phyloP scores from a whole-genome alignment of 768 basidiomycete genomes.

The Pleurotus pulmonarius region DNA sequence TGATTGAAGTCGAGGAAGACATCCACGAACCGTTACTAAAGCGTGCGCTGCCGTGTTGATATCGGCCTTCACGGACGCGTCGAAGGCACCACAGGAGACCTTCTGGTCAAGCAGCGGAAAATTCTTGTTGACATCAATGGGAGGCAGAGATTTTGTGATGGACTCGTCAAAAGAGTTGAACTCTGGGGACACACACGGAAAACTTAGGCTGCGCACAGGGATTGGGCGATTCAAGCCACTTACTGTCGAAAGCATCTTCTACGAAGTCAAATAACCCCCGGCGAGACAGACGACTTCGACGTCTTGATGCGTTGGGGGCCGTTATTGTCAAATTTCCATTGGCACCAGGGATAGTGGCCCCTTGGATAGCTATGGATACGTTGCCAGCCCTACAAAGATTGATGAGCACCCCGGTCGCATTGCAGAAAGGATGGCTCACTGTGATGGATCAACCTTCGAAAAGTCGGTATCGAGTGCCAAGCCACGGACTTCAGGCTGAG shows the following conservation, averaged over 20 bases:
- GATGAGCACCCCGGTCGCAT: not conserved
- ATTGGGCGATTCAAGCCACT: not conserved
- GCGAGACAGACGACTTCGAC: conserved; percentile 12
- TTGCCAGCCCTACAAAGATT: not conserved
- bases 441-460: conserved; percentile 20
- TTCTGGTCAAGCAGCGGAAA: conserved; percentile 16
- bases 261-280: conserved; percentile 15
- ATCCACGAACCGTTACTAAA: conserved; percentile 11
- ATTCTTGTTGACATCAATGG: conserved; percentile 17
- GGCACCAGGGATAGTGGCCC: conserved; percentile 16
- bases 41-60: conserved; percentile 22
- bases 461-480: conserved; percentile 40
- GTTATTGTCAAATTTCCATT: conserved; percentile 12
- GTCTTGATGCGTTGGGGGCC: conserved; percentile 8
- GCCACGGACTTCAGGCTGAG: conserved; percentile 31
- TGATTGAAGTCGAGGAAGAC: not conserved
- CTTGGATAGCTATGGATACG: conserved; percentile 12
- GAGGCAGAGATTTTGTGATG: conserved; percentile 16
- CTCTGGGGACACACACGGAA: not conserved
- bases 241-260: conserved; percentile 10
- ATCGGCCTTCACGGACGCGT: conserved; percentile 13
- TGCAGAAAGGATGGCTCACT: conserved; percentile 11
- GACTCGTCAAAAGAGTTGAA: conserved; percentile 18
- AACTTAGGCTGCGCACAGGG: not conserved
- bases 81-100: conserved; percentile 15